These are phyloP conservation scores for Wickerhamomyces queroliae DNA, from an alignment of 805 yeast species.

Conservation along the genomic window DNA sequence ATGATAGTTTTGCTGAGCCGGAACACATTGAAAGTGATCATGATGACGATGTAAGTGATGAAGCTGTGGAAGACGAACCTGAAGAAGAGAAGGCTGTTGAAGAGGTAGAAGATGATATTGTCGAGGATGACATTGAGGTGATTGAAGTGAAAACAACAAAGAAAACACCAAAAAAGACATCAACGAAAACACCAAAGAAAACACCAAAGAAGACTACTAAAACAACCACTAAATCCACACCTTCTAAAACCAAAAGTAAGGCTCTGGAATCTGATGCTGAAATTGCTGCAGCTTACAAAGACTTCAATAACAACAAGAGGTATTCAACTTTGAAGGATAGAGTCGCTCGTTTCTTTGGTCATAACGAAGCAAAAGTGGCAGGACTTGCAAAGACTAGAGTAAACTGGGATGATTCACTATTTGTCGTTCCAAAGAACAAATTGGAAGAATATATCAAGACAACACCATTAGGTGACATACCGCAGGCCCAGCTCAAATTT, in stretches of 20 bases:
- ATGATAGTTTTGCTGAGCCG: neutral
- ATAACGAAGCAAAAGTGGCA: conserved; percentile 36
- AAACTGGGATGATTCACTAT: conserved; percentile 43
- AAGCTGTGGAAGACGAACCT: conserved; percentile 5
- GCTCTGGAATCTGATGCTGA: too few relatives aligned
- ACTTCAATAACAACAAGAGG: conserved; percentile 20
- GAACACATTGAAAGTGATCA: conserved; percentile 5
- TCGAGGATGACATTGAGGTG: conserved; percentile 4
- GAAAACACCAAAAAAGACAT: conserved; percentile 7
- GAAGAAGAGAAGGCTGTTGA: conserved; percentile 3
- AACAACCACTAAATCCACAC: conserved; percentile 2
- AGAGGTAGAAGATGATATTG: conserved; percentile 7
- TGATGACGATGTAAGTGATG: conserved; percentile 11
- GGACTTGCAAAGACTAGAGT: conserved; percentile 38
- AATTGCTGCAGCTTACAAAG: conserved; percentile 13
- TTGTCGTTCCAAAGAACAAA: conserved; percentile 32
- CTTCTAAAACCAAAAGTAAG: too few relatives aligned
- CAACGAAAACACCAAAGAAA: conserved; percentile 1
- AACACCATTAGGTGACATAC: conserved; percentile 4
- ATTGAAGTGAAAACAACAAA: neutral
- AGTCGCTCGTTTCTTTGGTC: conserved; percentile 42
- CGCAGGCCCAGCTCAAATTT: conserved; percentile 8
- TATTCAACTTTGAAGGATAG: conserved; percentile 36
- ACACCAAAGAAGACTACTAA: conserved; percentile 1
- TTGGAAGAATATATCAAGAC: conserved; percentile 15